phyloP scores from a whole-genome alignment of 345 rosid genomes.

The Alliaria petiolata region DNA sequence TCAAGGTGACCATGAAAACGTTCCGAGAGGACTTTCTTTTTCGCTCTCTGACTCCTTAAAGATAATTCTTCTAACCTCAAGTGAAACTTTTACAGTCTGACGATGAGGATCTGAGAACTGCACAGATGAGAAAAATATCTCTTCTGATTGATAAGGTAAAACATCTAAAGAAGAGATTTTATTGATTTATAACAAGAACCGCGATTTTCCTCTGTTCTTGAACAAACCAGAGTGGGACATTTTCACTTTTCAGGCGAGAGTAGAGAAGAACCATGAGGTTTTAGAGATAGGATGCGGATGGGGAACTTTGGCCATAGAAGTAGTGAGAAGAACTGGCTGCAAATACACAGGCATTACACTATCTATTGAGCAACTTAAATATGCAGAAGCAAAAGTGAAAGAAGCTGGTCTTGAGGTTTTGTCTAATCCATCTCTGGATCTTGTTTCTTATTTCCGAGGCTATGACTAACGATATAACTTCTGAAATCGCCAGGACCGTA shows the following conservation, averaged over 20 bases:
- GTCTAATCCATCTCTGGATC: not conserved
- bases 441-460: not conserved
- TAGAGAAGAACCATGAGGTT: conserved; percentile 55
- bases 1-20: conserved; percentile 43
- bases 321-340: conserved; percentile 80
- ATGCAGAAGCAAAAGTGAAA: conserved; percentile 61
- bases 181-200: not conserved
- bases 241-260: conserved; percentile 59
- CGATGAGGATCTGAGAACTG: conserved; percentile 54
- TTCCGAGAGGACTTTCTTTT: too few relatives aligned
- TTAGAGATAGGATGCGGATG: conserved; percentile 92
- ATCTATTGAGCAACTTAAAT: conserved; percentile 66
- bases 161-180: not conserved
- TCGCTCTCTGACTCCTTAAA: too few relatives aligned
- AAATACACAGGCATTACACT: conserved; percentile 79
- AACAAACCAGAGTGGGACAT: not conserved
- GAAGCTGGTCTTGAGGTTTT: conserved; percentile 85
- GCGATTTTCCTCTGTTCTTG: not conserved
- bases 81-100: conserved; percentile 19
- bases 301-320: conserved; percentile 87
- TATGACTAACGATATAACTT: not conserved
- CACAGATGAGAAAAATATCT: conserved; percentile 70
- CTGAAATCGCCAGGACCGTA: conserved; percentile 41
- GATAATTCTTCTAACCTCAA: too few relatives aligned
- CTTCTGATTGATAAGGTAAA: conserved; percentile 67